Conservation (phyloP, 768 basidiomycete species). For the Kwoniella newhampshirensis region DNA sequence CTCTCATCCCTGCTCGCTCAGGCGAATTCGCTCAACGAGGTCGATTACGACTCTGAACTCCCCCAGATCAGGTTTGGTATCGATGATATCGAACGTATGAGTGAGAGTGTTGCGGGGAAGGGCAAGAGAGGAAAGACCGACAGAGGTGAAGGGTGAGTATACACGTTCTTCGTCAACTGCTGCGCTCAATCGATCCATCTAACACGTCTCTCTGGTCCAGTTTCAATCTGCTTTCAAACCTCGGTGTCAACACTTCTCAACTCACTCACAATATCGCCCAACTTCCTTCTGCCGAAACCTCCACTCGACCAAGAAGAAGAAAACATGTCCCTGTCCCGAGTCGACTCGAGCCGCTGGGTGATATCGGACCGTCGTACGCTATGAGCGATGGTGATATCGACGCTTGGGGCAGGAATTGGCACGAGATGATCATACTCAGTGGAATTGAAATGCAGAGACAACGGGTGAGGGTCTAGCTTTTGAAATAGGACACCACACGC, state of each 20-base stretch:
- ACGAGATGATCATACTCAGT: conserved; percentile 47
- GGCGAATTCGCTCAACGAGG: conserved; percentile 39
- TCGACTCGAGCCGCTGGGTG: conserved; percentile 19
- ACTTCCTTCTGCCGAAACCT: conserved; percentile 26
- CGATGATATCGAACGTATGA: conserved; percentile 93
- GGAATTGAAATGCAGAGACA: conserved; percentile 46
- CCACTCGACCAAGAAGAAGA: conserved; percentile 12
- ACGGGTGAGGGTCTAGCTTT: conserved; percentile 33
- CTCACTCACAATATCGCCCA: conserved; percentile 69
- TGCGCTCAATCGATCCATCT: background rate
- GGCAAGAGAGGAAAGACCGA: conserved; percentile 34
- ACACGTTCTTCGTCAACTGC: background rate
- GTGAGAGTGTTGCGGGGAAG: conserved; percentile 63
- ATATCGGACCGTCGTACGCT: conserved; percentile 24
- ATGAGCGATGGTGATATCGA: conserved; percentile 34
- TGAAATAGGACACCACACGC: background rate
- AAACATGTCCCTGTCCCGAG: background rate
- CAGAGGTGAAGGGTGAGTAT: conserved; percentile 37
- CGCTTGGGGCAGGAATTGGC: conserved; percentile 46
- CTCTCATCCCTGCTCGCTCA: conserved; percentile 39
- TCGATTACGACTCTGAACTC: conserved; percentile 62
- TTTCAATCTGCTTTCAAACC: conserved; percentile 82
- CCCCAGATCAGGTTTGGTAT: conserved; percentile 85
- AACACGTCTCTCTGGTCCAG: conserved; percentile 15
- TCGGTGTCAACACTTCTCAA: conserved; percentile 88